Conservation (phyloP, 495 filamentous ascomycete genomes). For the Penicilliopsis zonata region DNA sequence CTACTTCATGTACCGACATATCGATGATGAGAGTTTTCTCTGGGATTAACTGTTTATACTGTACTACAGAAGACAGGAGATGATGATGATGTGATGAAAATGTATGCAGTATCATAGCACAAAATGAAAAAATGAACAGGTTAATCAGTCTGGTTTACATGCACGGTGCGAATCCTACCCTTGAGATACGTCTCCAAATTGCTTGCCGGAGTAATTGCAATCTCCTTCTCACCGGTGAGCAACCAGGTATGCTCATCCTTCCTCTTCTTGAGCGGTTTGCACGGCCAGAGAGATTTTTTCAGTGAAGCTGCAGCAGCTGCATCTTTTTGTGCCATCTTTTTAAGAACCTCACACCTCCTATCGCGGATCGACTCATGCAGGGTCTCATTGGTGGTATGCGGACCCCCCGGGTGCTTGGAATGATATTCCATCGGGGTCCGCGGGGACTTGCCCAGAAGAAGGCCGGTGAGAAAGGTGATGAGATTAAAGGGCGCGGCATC, state of each 20-base stretch:
- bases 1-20: constrained; percentile 28
- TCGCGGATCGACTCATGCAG: constrained; percentile 16
- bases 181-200: constrained; percentile 4
- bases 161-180: constrained; percentile 6
- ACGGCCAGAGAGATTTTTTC: too few relatives aligned
- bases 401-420: not conserved
- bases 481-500: constrained; percentile 2
- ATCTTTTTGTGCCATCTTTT: not conserved
- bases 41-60: too few relatives aligned
- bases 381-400: constrained; percentile 10
- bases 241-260: constrained; percentile 1
- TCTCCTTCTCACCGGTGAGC: constrained; percentile 1
- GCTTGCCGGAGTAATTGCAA: constrained; percentile 1
- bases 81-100: too few relatives aligned
- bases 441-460: constrained; percentile 5
- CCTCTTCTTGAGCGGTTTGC: not conserved
- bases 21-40: constrained; percentile 36
- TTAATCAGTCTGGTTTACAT: constrained; percentile 4
- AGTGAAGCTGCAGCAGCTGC: too few relatives aligned
- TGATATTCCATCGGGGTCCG: constrained; percentile 10
- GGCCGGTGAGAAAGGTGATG: constrained; percentile 1
- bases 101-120: too few relatives aligned
- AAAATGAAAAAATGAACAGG: too few relatives aligned
- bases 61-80: too few relatives aligned
- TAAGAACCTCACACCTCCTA: constrained; percentile 1